Evolutionary conservation across 2,329 filamentous ascomycete genomes (phyloP), one percentile per base, ranked within the genome.

Genomic region (Fusarium penzigii): DNA sequence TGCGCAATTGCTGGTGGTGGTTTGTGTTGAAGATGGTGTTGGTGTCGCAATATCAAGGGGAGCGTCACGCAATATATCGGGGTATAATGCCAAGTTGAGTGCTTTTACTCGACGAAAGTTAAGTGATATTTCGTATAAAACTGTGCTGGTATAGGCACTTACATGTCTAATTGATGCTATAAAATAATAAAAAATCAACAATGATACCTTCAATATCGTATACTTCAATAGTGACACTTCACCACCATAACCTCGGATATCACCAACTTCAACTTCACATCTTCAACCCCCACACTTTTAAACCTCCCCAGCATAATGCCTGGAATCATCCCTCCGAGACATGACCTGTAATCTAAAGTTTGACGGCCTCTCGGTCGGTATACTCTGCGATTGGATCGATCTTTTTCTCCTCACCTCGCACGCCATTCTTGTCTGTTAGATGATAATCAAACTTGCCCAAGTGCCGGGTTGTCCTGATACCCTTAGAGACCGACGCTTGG

Each of bases 41-140:
- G 51, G 49, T 65, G 56, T 62, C 61, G 63, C 59, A 53, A 65
- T 65, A 29, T 25, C 63, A 46, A 5, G 63, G 63, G 63, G 44
- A 38, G 16, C 29, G 59, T 65, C 57, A 65, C 63, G 63, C 63
- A 56, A 64, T 61, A 46, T 29, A 40, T 17, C n/a, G 38, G 49
- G 49, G 38, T 14, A 39, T 45, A 20, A 46, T 29, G 39, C 3
- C 40, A 38, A 14, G 7, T 25, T 25, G 4, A 7, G 20, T 25
- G 20, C 20, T 25, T 5, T 25, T 5, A 25, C 4, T 25, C 7
- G 20, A 7, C 20, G 20, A 25, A 25, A 25, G 7, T 5, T 4
- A 25, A 25, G 20, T 5, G 20, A 25, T 25, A 25, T 25, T 25
- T 25, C 20, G 20, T 25, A 25, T 7, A 25, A 25, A 25, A 7